phyloP scores from a whole-genome alignment of 1,284 basidiomycete species.

The Cutaneotrichosporon mucoides region DNA sequence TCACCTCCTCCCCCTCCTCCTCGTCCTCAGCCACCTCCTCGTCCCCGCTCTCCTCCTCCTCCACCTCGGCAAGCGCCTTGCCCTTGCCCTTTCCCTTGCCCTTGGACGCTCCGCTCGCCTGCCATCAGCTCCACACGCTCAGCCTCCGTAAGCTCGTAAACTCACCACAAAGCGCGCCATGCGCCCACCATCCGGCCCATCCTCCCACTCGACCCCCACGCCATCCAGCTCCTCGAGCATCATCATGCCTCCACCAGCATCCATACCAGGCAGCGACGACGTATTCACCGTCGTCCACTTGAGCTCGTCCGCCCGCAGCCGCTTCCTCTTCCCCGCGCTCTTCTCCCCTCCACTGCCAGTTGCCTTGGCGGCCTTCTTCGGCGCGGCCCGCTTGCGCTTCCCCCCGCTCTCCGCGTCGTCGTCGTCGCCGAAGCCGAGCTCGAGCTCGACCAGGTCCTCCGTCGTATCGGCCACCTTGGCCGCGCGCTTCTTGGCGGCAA shows the following conservation, averaged over 20 bases:
- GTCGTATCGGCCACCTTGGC: not conserved
- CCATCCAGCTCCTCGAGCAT: conserved; percentile 85
- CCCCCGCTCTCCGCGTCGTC: not conserved
- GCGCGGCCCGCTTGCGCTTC: not conserved
- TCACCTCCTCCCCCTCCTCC: not conserved
- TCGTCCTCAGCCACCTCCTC: not conserved
- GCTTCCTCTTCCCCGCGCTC: not conserved
- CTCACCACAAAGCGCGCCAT: conserved; percentile 59
- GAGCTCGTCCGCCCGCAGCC: conserved; percentile 18
- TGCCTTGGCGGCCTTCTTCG: not conserved
- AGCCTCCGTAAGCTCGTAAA: not conserved
- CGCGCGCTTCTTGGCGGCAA: not conserved
- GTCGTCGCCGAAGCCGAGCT: too few relatives aligned
- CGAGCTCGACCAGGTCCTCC: too few relatives aligned
- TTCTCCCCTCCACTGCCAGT: too few relatives aligned
- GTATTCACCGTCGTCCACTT: conserved; percentile 40
- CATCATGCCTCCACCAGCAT: conserved; percentile 74
- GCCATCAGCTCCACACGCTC: not conserved
- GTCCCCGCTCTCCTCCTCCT: too few relatives aligned
- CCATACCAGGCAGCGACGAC: conserved; percentile 35
- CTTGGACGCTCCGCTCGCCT: not conserved
- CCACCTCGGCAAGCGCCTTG: conserved; percentile 17
- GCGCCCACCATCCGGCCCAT: conserved; percentile 54
- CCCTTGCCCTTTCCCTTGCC: conserved; percentile 16
- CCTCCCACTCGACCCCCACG: conserved; percentile 76